Evolutionary conservation across 2,329 filamentous ascomycete genomes (phyloP).

Genomic region (Cercospora sp.): DNA sequence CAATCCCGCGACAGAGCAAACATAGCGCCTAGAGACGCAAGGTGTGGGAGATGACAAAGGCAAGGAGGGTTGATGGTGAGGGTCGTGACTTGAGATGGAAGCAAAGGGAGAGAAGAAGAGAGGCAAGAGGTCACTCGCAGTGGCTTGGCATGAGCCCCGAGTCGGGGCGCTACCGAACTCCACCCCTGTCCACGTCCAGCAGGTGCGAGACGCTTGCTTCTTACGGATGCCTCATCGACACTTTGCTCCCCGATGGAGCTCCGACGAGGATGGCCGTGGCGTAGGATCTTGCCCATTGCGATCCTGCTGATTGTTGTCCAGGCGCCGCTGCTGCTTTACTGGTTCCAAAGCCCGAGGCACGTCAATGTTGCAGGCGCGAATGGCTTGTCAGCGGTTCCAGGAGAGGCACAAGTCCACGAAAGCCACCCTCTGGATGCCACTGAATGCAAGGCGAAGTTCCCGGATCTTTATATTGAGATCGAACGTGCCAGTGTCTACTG

Average conservation of each 20-base stretch:
- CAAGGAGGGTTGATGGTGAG: neutral
- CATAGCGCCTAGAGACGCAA: neutral
- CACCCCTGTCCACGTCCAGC: neutral
- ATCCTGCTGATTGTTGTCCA: neutral
- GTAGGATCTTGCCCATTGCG: neutral
- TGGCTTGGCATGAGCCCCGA: neutral
- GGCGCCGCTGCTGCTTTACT: neutral
- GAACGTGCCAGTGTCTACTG: conserved; percentile 40
- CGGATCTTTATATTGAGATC: conserved; percentile 48
- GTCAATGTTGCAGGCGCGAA: neutral
- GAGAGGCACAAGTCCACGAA: neutral
- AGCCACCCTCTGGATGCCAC: neutral
- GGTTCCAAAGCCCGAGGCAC: neutral
- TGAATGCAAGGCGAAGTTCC: conserved; percentile 53
- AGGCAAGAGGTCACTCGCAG: neutral
- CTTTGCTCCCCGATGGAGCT: neutral
- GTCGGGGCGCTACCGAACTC: neutral
- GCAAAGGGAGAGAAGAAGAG: neutral
- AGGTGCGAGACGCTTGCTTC: neutral
- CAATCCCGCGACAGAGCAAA: neutral
- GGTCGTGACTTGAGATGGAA: neutral
- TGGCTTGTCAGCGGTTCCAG: neutral
- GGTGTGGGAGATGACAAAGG: neutral
- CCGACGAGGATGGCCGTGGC: conserved; percentile 1
- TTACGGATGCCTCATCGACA: neutral